These are phyloP conservation scores for Magnaporthiopsis incrustans DNA, from an alignment of 2,329 filamentous ascomycete genomes.

Conservation along the genomic window DNA sequence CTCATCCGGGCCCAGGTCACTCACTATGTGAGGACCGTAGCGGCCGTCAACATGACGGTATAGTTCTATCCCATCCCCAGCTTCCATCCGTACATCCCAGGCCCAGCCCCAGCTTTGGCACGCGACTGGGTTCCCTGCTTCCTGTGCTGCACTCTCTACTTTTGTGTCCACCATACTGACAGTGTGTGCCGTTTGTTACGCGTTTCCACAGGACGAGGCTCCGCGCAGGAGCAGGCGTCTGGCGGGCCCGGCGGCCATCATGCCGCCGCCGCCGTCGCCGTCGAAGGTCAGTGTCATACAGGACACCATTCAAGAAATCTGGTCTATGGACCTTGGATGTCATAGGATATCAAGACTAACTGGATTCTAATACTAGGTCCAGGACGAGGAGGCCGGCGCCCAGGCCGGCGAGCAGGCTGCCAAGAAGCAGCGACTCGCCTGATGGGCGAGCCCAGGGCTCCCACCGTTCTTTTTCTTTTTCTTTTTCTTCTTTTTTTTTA, in stretches of 20 bases:
- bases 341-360: neutral
- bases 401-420: neutral
- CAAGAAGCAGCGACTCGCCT: neutral
- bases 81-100: neutral
- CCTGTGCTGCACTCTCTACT: neutral
- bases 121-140: neutral
- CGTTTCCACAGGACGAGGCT: neutral
- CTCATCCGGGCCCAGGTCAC: slow-evolving; percentile 1
- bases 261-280: too few species aligned
- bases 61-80: neutral
- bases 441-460: too few species aligned
- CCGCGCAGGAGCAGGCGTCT: neutral
- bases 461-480: neutral
- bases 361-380: neutral
- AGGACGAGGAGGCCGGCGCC: neutral
- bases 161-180: neutral
- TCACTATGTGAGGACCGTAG: neutral
- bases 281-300: neutral
- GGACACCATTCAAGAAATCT: neutral
- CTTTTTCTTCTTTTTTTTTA: neutral
- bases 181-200: neutral
- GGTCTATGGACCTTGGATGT: neutral
- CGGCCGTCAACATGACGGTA: neutral
- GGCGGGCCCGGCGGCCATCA: neutral
- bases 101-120: neutral